These are phyloP conservation scores for Citrus australasica DNA, from an alignment of 345 rosid species.

Conservation along the genomic window DNA sequence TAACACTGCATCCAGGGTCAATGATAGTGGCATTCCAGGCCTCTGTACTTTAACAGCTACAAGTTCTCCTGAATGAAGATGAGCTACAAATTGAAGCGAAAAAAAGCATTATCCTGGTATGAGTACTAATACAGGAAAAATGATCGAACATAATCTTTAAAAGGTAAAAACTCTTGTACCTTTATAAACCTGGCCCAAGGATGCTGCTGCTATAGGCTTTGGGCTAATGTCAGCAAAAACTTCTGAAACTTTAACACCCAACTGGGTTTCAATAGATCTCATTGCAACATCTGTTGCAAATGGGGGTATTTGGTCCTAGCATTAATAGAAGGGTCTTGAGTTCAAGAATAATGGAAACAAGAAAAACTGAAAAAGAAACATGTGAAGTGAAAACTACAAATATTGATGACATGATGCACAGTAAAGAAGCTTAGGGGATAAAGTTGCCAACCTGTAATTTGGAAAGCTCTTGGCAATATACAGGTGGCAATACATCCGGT, in stretches of 20 bases:
- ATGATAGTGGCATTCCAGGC: conserved; percentile 74
- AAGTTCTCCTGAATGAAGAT: conserved; percentile 91
- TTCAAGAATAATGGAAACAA: conserved; percentile 8
- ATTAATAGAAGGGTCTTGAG: conserved; percentile 17
- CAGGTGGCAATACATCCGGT: conserved; percentile 77
- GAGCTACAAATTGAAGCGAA: conserved; percentile 75
- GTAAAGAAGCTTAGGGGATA: conserved; percentile 1
- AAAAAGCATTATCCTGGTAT: conserved; percentile 23
- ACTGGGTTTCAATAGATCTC: conserved; percentile 74
- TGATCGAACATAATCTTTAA: conserved; percentile 3
- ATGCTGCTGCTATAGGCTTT: conserved; percentile 92
- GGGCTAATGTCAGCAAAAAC: conserved; percentile 84
- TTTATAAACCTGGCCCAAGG: conserved; percentile 97
- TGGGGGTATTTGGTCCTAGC: conserved; percentile 93
- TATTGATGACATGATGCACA: not conserved
- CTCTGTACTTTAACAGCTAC: conserved; percentile 99
- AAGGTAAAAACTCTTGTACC: conserved; percentile 46
- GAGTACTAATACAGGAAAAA: not conserved
- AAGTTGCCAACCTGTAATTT: conserved; percentile 66
- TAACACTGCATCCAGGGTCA: conserved; percentile 94
- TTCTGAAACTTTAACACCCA: conserved; percentile 67
- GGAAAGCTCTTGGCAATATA: conserved; percentile 91
- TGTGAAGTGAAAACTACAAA: not conserved
- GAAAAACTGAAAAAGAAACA: not conserved
- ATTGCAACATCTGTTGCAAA: conserved; percentile 73